A percentile compares a stretch with the other conserved stretches of the same genome.
phyloP scores from a whole-genome alignment of 345 rosid species.

The Punica granatum region DNA sequence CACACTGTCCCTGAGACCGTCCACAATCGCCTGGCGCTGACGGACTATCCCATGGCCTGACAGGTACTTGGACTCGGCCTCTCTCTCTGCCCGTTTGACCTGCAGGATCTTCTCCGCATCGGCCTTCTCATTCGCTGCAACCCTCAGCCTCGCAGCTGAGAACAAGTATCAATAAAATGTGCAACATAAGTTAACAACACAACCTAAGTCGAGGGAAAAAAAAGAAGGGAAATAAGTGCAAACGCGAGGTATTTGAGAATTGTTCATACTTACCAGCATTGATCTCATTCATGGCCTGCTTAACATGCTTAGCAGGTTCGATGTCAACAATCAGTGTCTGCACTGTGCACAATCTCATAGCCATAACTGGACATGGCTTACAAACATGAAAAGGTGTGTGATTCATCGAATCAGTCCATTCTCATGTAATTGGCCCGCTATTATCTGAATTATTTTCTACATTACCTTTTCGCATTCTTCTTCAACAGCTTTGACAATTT shows the following conservation, averaged over 20 bases:
- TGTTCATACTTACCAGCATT: constrained; percentile 14
- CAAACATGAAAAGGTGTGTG: neutral
- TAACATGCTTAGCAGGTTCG: constrained; percentile 25
- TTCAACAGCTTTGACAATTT: constrained; percentile 19
- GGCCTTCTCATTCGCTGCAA: constrained; percentile 32
- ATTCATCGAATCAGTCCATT: neutral
- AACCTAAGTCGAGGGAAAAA: neutral
- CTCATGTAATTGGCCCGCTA: too few species aligned
- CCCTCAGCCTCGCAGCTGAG: constrained; percentile 32
- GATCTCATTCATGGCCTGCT: constrained; percentile 25
- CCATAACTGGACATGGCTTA: constrained; percentile 26
- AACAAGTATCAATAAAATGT: too few species aligned
- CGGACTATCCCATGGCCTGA: constrained; percentile 33
- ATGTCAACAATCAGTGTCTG: constrained; percentile 21
- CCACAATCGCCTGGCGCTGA: constrained; percentile 34
- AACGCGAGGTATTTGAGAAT: too few species aligned
- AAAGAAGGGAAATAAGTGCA: too few species aligned
- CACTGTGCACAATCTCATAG: constrained; percentile 23
- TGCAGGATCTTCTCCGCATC: constrained; percentile 35
- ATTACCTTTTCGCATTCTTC: constrained; percentile 15
- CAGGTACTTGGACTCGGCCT: constrained; percentile 31
- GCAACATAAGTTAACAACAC: neutral
- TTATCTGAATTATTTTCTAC: neutral
- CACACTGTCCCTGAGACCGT: constrained; percentile 31
- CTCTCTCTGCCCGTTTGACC: constrained; percentile 33